A percentile compares a stretch with the other conserved stretches of the same genome.
Conservation (phyloP, 495 filamentous ascomycete genomes). For the Podospora tetraspora region DNA sequence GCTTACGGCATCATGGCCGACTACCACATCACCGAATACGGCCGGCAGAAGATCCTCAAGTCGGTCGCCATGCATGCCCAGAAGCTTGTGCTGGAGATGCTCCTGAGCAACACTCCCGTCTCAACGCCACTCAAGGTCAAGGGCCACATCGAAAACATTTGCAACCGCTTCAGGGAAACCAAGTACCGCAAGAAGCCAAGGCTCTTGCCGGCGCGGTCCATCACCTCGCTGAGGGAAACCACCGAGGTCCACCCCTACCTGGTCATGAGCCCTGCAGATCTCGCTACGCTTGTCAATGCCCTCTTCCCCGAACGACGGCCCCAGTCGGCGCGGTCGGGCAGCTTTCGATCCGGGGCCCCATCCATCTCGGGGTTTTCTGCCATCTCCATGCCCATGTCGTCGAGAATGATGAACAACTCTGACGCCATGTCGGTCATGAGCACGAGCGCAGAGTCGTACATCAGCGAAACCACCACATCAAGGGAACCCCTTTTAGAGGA, state of each 20-base stretch:
- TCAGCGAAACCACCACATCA: constrained; percentile 62
- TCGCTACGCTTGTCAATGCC: constrained; percentile 63
- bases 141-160: constrained; percentile 70
- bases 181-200: constrained; percentile 49
- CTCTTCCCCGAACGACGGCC: constrained; percentile 63
- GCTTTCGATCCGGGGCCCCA: constrained; percentile 58
- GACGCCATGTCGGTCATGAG: constrained; percentile 60
- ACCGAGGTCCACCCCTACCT: constrained; percentile 67
- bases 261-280: constrained; percentile 67
- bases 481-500: constrained; percentile 58
- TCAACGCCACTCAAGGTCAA: constrained; percentile 63
- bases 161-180: constrained; percentile 56
- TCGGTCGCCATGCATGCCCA: constrained; percentile 73
- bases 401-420: constrained; percentile 40
- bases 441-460: constrained; percentile 60
- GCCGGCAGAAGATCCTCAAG: constrained; percentile 80
- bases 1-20: constrained; percentile 82
- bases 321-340: constrained; percentile 46
- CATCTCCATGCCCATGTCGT: constrained; percentile 45
- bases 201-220: constrained; percentile 60
- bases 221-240: constrained; percentile 65
- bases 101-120: constrained; percentile 52
- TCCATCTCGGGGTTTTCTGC: constrained; percentile 59
- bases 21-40: constrained; percentile 85
- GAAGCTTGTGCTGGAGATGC: constrained; percentile 63